Conservation (phyloP, 139 green algal species). For the Dunaliella sp. region DNA sequence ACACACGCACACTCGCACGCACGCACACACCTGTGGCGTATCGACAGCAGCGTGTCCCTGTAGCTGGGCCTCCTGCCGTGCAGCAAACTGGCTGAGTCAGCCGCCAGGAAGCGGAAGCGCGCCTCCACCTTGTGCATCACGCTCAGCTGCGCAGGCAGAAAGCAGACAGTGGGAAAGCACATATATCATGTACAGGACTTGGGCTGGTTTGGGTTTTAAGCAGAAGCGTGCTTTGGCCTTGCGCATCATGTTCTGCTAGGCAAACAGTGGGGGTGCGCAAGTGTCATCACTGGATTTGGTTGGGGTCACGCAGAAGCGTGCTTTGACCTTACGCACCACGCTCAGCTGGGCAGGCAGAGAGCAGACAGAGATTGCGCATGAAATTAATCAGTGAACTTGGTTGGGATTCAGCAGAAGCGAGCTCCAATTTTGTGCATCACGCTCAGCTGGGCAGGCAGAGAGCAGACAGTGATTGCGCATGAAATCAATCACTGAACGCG, state of each 20-base stretch:
- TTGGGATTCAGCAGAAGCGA: slow-evolving; percentile 74
- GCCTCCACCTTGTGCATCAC: slow-evolving; percentile 68
- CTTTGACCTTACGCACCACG: slow-evolving; percentile 66
- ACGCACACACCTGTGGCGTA: slow-evolving; percentile 72
- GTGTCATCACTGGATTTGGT: too few relatives aligned
- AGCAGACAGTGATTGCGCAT: background rate
- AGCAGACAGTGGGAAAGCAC: background rate
- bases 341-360: slow-evolving; percentile 4
- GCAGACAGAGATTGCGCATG: too few relatives aligned
- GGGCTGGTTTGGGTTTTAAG: background rate
- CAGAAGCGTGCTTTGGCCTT: background rate
- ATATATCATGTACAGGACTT: background rate
- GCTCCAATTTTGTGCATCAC: slow-evolving; percentile 66
- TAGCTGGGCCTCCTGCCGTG: slow-evolving; percentile 65
- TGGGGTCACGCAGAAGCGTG: slow-evolving; percentile 65
- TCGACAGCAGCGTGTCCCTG: slow-evolving; percentile 61
- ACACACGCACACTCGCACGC: too few relatives aligned
- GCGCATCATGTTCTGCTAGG: background rate
- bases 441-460: slow-evolving; percentile 6
- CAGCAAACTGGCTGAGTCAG: slow-evolving; percentile 57
- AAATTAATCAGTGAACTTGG: too few relatives aligned
- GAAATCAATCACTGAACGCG: too few relatives aligned
- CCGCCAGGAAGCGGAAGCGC: slow-evolving; percentile 79
- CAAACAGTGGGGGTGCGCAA: too few relatives aligned
- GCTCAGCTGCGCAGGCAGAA: slow-evolving; percentile 8